A percentile compares a stretch with the other conserved stretches of the same genome.
phyloP scores from a whole-genome alignment of 139 green algal species.

The Tetradesmus lagerheimii region DNA sequence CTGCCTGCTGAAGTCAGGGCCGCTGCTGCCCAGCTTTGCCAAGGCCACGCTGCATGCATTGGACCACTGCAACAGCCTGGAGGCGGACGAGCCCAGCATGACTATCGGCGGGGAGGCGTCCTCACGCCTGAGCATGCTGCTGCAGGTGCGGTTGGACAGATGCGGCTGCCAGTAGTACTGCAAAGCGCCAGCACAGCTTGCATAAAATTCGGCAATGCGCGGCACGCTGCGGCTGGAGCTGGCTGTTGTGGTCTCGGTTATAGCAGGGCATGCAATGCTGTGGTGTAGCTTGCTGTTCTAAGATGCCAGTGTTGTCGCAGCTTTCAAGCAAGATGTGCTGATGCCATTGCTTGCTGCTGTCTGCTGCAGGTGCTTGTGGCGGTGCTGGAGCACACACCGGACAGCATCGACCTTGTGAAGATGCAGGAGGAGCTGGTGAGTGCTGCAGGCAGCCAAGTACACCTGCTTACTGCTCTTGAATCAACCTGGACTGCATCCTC shows the following conservation, averaged over 20 bases:
- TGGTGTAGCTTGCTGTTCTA: too few relatives aligned
- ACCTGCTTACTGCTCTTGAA: not conserved
- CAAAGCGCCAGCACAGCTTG: too few relatives aligned
- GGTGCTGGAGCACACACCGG: constrained; percentile 35
- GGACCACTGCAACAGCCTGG: constrained; percentile 46
- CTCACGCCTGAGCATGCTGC: constrained; percentile 7
- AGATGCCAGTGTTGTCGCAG: too few relatives aligned
- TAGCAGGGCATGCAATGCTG: too few relatives aligned
- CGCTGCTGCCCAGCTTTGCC: constrained; percentile 47
- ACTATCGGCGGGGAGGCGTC: constrained; percentile 5
- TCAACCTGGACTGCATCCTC: not conserved
- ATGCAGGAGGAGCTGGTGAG: constrained; percentile 50
- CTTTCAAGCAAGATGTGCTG: not conserved
- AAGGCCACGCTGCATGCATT: constrained; percentile 24
- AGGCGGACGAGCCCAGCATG: constrained; percentile 26
- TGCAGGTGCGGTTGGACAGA: constrained; percentile 26
- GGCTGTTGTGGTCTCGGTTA: too few relatives aligned
- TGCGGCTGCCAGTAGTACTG: too few relatives aligned
- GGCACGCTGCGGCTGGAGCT: too few relatives aligned
- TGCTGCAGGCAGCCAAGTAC: not conserved
- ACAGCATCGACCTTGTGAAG: not conserved
- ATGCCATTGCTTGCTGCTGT: not conserved
- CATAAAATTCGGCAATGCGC: too few relatives aligned
- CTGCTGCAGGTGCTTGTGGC: constrained; percentile 36
- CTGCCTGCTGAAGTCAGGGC: constrained; percentile 35